A percentile compares a stretch with the other conserved stretches of the same genome.
Conservation (phyloP, 1,284 basidiomycete species). For the Ganoderma lucidum region DNA sequence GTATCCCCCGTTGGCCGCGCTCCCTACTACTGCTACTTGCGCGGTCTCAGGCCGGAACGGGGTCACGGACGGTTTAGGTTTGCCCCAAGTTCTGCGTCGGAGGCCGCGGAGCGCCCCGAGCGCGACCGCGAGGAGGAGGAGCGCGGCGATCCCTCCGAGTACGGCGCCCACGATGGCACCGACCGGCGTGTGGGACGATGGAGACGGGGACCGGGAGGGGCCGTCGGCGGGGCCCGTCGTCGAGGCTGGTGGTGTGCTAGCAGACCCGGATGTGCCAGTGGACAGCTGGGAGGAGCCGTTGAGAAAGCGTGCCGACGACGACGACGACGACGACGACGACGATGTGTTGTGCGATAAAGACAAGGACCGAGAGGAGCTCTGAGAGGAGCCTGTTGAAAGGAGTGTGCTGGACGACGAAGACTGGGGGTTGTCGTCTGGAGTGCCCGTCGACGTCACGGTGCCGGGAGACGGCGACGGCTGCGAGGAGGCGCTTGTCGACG, state of each 20-base stretch:
- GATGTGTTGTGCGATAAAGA: neutral
- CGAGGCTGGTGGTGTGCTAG: neutral
- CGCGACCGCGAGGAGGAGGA: neutral
- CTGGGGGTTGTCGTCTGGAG: neutral
- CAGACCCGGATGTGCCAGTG: neutral
- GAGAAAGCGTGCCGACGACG: neutral
- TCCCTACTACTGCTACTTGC: neutral
- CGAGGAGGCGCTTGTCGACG: too few relatives aligned
- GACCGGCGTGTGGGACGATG: neutral
- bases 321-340: too few relatives aligned
- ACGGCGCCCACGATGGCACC: neutral
- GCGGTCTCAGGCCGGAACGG: neutral
- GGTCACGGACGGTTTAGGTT: neutral
- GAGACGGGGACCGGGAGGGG: neutral
- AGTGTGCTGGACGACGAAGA: too few relatives aligned
- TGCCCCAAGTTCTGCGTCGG: neutral
- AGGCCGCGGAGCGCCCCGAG: neutral
- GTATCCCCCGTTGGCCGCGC: neutral
- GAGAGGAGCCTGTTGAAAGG: neutral
- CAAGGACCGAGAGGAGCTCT: neutral
- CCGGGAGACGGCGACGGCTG: neutral
- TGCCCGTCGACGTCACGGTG: neutral
- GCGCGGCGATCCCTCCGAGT: neutral
- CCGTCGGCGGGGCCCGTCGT: neutral
- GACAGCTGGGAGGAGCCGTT: too few relatives aligned